phyloP scores from a whole-genome alignment of 1,284 basidiomycete genomes.

The Ceratobasidium theobromae region DNA sequence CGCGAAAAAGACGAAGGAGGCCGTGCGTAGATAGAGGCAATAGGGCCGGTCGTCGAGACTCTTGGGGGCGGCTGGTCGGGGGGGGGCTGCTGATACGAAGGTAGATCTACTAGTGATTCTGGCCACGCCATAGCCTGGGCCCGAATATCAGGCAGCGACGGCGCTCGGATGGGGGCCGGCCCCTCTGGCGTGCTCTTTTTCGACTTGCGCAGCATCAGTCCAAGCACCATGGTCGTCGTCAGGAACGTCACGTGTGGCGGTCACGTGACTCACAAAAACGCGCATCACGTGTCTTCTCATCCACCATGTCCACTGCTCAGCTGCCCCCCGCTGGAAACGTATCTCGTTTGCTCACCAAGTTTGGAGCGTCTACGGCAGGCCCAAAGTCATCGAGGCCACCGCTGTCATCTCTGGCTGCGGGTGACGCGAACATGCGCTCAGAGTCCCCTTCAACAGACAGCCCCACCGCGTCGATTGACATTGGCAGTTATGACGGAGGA shows the following conservation, averaged over 20 bases:
- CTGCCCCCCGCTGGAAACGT: constrained; percentile 22
- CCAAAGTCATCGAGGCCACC: not conserved
- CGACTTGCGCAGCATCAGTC: constrained; percentile 62
- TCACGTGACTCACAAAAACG: not conserved
- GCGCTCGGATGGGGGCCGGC: constrained; percentile 54
- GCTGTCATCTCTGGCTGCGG: not conserved
- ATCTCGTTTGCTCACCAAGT: constrained; percentile 24
- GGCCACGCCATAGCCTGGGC: constrained; percentile 77
- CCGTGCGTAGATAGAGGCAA: constrained; percentile 26
- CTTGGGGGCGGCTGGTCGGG: not conserved
- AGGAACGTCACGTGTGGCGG: not conserved
- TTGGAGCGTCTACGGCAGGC: constrained; percentile 3
- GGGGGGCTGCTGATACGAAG: constrained; percentile 35
- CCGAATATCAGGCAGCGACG: constrained; percentile 71
- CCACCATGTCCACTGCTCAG: not conserved
- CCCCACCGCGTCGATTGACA: constrained; percentile 52
- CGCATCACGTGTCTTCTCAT: not conserved
- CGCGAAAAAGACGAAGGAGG: constrained; percentile 42
- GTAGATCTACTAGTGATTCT: constrained; percentile 64
- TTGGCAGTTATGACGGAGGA: constrained; percentile 85
- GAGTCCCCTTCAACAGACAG: not conserved
- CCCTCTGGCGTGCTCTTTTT: constrained; percentile 49
- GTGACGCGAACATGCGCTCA: constrained; percentile 3
- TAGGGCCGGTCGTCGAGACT: constrained; percentile 31
- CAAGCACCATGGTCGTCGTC: constrained; percentile 55